Evolutionary conservation across 371 early-diverging fungal species (phyloP).

Genomic region (Aphelidium insulamus): DNA sequence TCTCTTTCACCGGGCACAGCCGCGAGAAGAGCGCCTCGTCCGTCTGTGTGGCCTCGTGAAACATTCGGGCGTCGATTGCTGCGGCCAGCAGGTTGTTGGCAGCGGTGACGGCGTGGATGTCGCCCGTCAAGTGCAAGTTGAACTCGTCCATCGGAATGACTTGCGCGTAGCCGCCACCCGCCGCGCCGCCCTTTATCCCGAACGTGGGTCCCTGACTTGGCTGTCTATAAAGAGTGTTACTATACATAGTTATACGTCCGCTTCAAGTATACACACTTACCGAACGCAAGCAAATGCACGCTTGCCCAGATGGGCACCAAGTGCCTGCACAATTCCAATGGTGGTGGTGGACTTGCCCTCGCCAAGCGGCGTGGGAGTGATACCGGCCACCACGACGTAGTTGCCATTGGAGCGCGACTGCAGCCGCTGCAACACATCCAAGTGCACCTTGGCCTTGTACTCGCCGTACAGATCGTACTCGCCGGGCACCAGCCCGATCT

Average conservation of each 20-base stretch:
- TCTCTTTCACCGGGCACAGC: constrained; percentile 67
- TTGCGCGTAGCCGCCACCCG: constrained; percentile 92
- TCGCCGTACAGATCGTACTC: constrained; percentile 70
- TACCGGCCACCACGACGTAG: constrained; percentile 90
- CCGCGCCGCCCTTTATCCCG: constrained; percentile 95
- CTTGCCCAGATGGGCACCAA: constrained; percentile 73
- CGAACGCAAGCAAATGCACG: constrained; percentile 83
- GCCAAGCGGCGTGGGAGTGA: constrained; percentile 91
- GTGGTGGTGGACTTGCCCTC: constrained; percentile 95
- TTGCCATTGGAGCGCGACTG: constrained; percentile 52
- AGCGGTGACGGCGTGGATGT: constrained; percentile 90
- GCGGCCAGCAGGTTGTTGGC: constrained; percentile 92
- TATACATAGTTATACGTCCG: too few species aligned
- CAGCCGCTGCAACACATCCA: constrained; percentile 59
- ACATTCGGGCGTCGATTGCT: constrained; percentile 88
- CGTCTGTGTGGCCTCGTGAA: constrained; percentile 80
- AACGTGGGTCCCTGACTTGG: constrained; percentile 95
- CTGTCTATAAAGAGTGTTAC: too few species aligned
- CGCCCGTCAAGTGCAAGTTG: constrained; percentile 92
- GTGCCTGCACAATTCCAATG: constrained; percentile 78
- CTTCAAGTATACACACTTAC: too few species aligned
- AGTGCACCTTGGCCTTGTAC: constrained; percentile 68
- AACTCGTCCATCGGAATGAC: constrained; percentile 98
- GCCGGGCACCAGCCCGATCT: constrained; percentile 32
- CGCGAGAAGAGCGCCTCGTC: constrained; percentile 72